Base-by-base conservation (phyloP, 2,329 filamentous ascomycete genomes). In the Nemania bipapillata region DNA sequence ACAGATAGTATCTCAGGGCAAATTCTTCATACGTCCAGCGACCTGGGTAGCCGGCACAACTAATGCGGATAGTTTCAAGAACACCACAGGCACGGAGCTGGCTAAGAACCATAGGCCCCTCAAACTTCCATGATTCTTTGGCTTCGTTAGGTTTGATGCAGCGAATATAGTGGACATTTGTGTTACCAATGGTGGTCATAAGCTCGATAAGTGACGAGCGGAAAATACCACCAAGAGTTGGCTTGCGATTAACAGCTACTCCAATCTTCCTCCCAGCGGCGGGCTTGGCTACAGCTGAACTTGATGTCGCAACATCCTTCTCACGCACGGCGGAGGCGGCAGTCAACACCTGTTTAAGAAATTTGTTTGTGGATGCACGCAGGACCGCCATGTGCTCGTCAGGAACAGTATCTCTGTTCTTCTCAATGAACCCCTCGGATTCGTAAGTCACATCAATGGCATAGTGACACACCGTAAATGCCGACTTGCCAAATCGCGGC, bases 11-110 rank as follows among this genome's bases (percentile, higher is more conserved):
- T 69, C 96, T 90, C 68, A 97, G 85, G 20, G 96, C 96, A 80
- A 99, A 99, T 79, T 99, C 96, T 78, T 99, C 96, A 78, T 97
- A 99, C 0, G 96, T 98, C 96, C 96, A 99, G 79, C 96, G 87
- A 53, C 96, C 98, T 17, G 96, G 96, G 78, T 99, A 99, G 70
- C 96, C 96, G 72, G 96, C 96, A 79, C 92, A 96, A 83, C 94
- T 97, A 81, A 99, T 99, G 79, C 96, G 90, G 65, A 99, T 96
- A 3, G 96, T 99, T 83, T 99, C 96, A 66, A 99, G 88, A 42
- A 99, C 96, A 94, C 96, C 96, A 83, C 96, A 99, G 82, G 96
- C 96, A 81, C 96, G 91, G 76, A 99, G 86, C 81, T 99, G 96
- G 81, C 93, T 97, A 69, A 99, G 87, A 74, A 99, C 96, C 96